These are phyloP conservation scores for Verticillium nubilum DNA, from an alignment of 2,329 filamentous ascomycete species.

Conservation along the genomic window DNA sequence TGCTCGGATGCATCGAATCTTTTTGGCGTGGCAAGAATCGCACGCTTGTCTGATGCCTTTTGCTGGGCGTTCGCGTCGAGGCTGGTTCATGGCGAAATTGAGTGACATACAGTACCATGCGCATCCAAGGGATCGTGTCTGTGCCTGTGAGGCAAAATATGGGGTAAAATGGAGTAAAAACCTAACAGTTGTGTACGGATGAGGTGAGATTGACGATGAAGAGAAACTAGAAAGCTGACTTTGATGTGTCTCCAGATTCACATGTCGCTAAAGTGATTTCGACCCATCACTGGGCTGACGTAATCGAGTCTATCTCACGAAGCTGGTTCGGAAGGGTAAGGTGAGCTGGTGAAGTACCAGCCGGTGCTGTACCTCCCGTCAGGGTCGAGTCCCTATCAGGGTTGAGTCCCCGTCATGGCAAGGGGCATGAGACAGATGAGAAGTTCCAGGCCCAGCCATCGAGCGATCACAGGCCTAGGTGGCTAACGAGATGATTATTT, in stretches of 20 bases:
- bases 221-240: not conserved
- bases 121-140: not conserved
- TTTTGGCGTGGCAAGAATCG: conserved; percentile 7
- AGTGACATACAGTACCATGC: not conserved
- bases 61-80: not conserved
- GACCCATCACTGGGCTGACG: not conserved
- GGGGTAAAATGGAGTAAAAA: no score
- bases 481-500: no score
- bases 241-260: not conserved
- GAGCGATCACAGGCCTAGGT: no score
- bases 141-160: no score
- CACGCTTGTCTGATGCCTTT: conserved; percentile 5
- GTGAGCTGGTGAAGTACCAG: not conserved
- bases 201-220: not conserved
- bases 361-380: not conserved
- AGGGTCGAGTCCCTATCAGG: no score
- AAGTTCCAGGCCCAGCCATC: no score
- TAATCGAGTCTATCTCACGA: not conserved
- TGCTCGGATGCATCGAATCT: conserved; percentile 3
- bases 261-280: not conserved
- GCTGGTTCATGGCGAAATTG: not conserved
- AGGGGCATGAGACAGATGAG: no score
- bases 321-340: not conserved
- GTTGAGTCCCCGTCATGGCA: no score
- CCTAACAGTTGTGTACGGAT: not conserved